phyloP scores from a whole-genome alignment of 371 early-diverging fungal genomes.

The Actinomucor elegans region DNA sequence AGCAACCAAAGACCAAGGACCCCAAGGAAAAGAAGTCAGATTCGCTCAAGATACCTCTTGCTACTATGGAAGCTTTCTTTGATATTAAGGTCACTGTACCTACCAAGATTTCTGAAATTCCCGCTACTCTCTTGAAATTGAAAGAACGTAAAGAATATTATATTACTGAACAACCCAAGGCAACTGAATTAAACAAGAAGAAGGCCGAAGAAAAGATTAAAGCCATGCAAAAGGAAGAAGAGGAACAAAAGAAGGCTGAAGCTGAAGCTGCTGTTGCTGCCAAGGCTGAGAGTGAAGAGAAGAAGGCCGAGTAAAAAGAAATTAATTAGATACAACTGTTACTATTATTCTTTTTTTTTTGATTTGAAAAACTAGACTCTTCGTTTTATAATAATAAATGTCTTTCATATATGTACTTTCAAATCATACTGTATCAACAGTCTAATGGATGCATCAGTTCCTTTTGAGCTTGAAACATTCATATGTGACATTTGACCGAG shows the following conservation, averaged over 20 bases:
- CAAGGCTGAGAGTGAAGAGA: background rate
- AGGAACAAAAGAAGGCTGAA: conserved; percentile 32
- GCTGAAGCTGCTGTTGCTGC: conserved; percentile 4
- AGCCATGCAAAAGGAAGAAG: conserved; percentile 59
- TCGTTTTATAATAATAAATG: too few species aligned
- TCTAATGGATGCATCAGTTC: too few species aligned
- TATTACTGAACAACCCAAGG: conserved; percentile 74
- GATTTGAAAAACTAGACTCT: too few species aligned
- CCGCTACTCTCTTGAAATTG: conserved; percentile 69
- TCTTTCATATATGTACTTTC: too few species aligned
- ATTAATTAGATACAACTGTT: background rate
- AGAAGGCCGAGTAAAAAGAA: background rate
- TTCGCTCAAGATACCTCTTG: conserved; percentile 79
- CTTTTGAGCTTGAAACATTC: too few species aligned
- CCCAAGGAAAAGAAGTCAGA: conserved; percentile 66
- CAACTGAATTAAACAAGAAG: conserved; percentile 82
- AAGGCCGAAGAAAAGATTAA: conserved; percentile 86
- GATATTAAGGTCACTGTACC: conserved; percentile 85
- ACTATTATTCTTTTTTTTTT: background rate
- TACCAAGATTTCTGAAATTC: conserved; percentile 68
- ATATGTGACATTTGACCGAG: too few species aligned
- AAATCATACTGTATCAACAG: too few species aligned
- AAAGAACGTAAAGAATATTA: conserved; percentile 71
- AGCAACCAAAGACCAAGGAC: conserved; percentile 30
- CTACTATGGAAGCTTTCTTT: conserved; percentile 79